A percentile compares a stretch with the other conserved stretches of the same genome.
Evolutionary conservation across 495 filamentous ascomycete genomes (phyloP).

Genomic region (Bacidia rubella): DNA sequence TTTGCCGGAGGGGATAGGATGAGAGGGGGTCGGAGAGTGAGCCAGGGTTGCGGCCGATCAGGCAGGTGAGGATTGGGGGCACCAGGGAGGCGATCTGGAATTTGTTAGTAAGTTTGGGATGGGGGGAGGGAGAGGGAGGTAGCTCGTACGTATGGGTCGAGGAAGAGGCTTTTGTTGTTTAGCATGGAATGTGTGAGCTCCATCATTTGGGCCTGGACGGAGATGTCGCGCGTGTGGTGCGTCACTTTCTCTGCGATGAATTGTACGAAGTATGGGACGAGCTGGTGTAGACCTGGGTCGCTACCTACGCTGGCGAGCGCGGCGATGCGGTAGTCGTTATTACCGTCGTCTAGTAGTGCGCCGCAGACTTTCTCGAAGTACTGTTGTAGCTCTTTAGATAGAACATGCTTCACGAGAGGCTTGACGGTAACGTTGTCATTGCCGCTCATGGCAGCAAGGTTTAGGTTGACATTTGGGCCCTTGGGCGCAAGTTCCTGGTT

Average conservation of each 20-base stretch:
- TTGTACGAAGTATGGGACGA: slow-evolving; percentile 88
- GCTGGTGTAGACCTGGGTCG: slow-evolving; percentile 86
- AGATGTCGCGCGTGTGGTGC: slow-evolving; percentile 72
- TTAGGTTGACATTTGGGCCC: slow-evolving; percentile 71
- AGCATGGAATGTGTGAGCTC: slow-evolving; percentile 71
- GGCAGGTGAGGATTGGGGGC: slow-evolving; percentile 82
- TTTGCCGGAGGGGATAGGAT: slow-evolving; percentile 71
- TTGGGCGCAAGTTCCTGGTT: slow-evolving; percentile 77
- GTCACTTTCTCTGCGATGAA: slow-evolving; percentile 93
- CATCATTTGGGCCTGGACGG: slow-evolving; percentile 81
- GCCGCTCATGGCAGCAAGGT: slow-evolving; percentile 67
- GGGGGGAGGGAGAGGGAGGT: neutral
- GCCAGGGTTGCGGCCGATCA: slow-evolving; percentile 75
- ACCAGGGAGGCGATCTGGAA: slow-evolving; percentile 54
- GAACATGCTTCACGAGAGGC: slow-evolving; percentile 83
- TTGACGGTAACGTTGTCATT: slow-evolving; percentile 71
- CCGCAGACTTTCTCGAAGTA: slow-evolving; percentile 90
- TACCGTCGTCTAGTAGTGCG: slow-evolving; percentile 70
- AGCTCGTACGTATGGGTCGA: slow-evolving; percentile 68
- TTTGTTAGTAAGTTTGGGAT: slow-evolving; percentile 6
- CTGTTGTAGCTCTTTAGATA: slow-evolving; percentile 89
- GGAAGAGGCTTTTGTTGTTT: slow-evolving; percentile 65
- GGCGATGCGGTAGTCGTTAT: slow-evolving; percentile 73
- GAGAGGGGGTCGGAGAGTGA: slow-evolving; percentile 35
- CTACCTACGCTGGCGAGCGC: slow-evolving; percentile 67